Percentiles rank a stretch among this genome's conserved stretches.
These are phyloP conservation scores for Tritrichomonas musculus DNA, from an alignment of 208 protist species.

Conservation along the genomic window DNA sequence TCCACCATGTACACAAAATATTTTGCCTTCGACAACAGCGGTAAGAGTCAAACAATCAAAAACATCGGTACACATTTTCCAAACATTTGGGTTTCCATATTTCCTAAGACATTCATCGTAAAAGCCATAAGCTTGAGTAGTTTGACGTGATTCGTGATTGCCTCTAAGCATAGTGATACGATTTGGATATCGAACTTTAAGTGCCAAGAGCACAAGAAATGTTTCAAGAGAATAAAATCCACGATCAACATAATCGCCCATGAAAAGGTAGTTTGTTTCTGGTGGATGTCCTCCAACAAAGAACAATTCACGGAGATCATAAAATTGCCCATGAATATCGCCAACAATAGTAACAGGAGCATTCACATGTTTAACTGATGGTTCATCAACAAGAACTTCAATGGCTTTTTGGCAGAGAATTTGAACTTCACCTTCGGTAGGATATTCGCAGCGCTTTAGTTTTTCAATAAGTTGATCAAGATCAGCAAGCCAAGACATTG, in stretches of 20 bases:
- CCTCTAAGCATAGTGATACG: conserved; percentile 74
- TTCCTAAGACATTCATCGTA: conserved; percentile 73
- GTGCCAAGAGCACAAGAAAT: conserved; percentile 73
- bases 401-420: background rate
- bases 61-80: conserved; percentile 71
- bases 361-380: background rate
- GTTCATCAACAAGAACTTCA: background rate
- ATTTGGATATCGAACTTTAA: conserved; percentile 70
- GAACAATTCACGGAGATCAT: conserved; percentile 76
- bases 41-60: conserved; percentile 72
- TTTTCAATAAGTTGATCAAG: conserved; percentile 58
- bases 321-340: conserved; percentile 35
- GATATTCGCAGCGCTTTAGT: conserved; percentile 57
- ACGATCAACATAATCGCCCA: conserved; percentile 56
- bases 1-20: conserved; percentile 74
- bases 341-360: conserved; percentile 34
- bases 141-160: conserved; percentile 80
- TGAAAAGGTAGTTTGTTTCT: conserved; percentile 84
- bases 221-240: conserved; percentile 66
- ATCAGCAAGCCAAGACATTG: too few species aligned
- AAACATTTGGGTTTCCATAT: conserved; percentile 72
- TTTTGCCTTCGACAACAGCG: conserved; percentile 51
- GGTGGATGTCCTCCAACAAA: conserved; percentile 42
- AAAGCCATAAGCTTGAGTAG: conserved; percentile 81
- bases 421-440: conserved; percentile 56